Evolutionary conservation across 257 asterid species (phyloP).

Genomic region (Nicotiana undulata): DNA sequence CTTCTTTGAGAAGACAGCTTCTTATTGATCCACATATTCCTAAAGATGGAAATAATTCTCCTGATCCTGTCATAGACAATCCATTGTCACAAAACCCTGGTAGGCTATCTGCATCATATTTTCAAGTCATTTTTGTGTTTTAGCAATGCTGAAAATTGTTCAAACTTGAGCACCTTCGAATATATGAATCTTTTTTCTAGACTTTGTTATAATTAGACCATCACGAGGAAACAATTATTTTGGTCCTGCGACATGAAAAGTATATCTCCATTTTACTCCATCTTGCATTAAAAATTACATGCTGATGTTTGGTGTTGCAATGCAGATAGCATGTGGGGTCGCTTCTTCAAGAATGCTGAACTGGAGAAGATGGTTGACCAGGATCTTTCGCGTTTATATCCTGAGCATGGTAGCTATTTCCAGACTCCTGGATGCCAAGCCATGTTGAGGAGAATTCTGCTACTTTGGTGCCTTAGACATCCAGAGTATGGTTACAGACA

Average conservation of each 20-base stretch:
- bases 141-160: background rate
- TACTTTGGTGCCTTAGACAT: constrained; percentile 90
- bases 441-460: constrained; percentile 73
- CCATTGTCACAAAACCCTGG: constrained; percentile 96
- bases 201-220: background rate
- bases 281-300: background rate
- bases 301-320: background rate
- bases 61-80: constrained; percentile 81
- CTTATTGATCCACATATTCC: constrained; percentile 76
- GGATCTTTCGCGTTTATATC: constrained; percentile 92
- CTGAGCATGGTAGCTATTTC: constrained; percentile 91
- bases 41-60: constrained; percentile 67
- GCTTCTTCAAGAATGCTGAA: constrained; percentile 90
- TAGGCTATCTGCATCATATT: constrained; percentile 11
- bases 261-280: background rate
- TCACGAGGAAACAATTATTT: background rate
- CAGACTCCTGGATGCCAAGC: constrained; percentile 87
- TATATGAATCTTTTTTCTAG: background rate
- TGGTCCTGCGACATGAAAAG: background rate
- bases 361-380: constrained; percentile 94
- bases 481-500: constrained; percentile 88
- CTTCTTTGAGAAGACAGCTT: constrained; percentile 81
- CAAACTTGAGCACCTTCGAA: background rate
- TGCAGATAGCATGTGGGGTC: constrained; percentile 98
- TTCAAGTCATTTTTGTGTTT: background rate